phyloP scores from a whole-genome alignment of 257 asterid species.

The Rehmannia glutinosa region DNA sequence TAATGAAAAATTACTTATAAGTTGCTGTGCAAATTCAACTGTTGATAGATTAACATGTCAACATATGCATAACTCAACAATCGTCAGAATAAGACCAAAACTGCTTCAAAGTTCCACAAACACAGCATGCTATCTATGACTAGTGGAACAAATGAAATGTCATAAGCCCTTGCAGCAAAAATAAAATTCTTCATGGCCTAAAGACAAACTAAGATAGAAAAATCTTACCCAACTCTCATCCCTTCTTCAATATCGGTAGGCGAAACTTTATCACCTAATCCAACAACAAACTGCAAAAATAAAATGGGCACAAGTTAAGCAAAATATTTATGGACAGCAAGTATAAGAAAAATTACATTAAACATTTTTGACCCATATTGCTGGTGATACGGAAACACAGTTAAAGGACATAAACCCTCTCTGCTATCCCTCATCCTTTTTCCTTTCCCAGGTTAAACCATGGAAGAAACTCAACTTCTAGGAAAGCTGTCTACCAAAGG shows the following conservation, averaged over 20 bases:
- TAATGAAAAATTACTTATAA: no score
- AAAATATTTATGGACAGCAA: not conserved
- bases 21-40: not conserved
- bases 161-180: not conserved
- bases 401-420: not conserved
- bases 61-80: not conserved
- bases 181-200: not conserved
- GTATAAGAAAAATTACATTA: not conserved
- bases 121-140: not conserved
- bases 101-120: not conserved
- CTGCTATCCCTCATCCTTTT: not conserved
- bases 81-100: not conserved
- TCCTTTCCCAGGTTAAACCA: not conserved
- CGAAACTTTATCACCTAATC: slow-evolving; percentile 82
- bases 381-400: no score
- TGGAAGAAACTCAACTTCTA: not conserved
- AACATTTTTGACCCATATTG: not conserved
- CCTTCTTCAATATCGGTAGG: slow-evolving; percentile 96
- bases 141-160: not conserved
- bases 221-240: slow-evolving; percentile 81
- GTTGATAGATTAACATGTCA: not conserved
- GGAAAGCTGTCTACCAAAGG: slow-evolving; percentile 1
- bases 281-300: slow-evolving; percentile 72
- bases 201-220: not conserved
- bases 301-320: slow-evolving; percentile 18